Percentiles rank a stretch among this genome's conserved stretches.
Evolutionary conservation across 352 stramenopile species (phyloP).

Genomic region (Globisporangium carolinianum): DNA sequence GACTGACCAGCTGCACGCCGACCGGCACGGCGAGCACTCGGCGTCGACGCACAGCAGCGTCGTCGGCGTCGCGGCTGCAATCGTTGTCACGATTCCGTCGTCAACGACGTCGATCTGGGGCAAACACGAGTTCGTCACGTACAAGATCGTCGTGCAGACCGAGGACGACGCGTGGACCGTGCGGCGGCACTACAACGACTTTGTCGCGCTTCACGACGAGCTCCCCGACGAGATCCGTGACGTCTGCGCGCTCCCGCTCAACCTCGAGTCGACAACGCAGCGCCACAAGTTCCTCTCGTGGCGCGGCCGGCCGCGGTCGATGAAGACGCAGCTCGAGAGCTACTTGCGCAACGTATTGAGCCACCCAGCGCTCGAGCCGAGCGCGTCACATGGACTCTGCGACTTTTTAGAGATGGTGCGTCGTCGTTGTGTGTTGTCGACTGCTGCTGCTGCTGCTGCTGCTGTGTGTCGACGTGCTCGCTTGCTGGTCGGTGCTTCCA

Average conservation of each 20-base stretch:
- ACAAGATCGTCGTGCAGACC: constrained; percentile 66
- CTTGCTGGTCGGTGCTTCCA: neutral
- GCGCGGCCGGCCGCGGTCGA: constrained; percentile 43
- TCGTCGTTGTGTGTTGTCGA: neutral
- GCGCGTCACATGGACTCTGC: constrained; percentile 50
- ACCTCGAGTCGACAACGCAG: constrained; percentile 9
- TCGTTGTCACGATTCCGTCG: constrained; percentile 59
- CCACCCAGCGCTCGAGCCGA: constrained; percentile 39
- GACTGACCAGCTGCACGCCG: neutral
- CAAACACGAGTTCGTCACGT: constrained; percentile 64
- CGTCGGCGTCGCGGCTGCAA: constrained; percentile 15
- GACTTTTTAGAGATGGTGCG: constrained; percentile 72
- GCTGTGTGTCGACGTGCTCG: neutral
- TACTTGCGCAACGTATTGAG: constrained; percentile 52
- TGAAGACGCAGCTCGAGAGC: constrained; percentile 60
- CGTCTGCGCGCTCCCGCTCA: constrained; percentile 35
- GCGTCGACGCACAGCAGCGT: constrained; percentile 17
- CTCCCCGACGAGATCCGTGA: constrained; percentile 39
- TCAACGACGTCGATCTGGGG: constrained; percentile 63
- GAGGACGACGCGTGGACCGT: constrained; percentile 67
- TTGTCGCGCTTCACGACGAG: constrained; percentile 52
- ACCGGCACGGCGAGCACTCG: constrained; percentile 6
- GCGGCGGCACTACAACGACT: constrained; percentile 59
- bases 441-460: too few species aligned
- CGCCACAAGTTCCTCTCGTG: constrained; percentile 47